Base-by-base conservation (phyloP, 129 eudicot species). In the Logfia minima region DNA sequence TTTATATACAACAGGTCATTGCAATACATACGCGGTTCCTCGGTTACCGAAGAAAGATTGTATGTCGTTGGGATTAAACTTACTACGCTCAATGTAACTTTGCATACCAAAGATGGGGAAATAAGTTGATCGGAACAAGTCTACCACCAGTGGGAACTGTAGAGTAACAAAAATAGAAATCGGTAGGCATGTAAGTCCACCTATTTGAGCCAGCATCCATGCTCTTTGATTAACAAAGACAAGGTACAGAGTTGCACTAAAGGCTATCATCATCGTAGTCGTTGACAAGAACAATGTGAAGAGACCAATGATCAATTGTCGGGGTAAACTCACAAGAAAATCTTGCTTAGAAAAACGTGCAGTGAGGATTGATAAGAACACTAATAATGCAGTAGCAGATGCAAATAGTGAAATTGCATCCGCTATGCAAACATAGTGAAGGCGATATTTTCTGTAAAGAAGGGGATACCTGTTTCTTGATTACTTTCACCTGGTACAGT, bases 401-500 rank as follows among this genome's bases (percentile, higher is more conserved):
- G 70, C 18, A 55, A 75, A 80, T 67, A 80, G 72, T 19, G 84
- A 73, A n/a, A 80, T 66, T 2, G 84, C 84, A 24, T 80, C 79
- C 16, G 75, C 24, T 56, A 80, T 39, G 53, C 84, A 80, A 80
- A 80, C 11, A 80, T 65, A 14, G 72, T 66, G 62, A 80, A 80
- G 24, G 79, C 73, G 0, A 31, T 14, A 11, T 51, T 13, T 1
- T 74, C 56, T 23, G 4, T 23, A 4, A 65, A 74, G 37, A 74
- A 26, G 16, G 84, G 84, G 6, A 19, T 55, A n/a, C 76, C 69
- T 9, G 69, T 74, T 3, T 23, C 58, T 59, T 74, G 70, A 60
- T 74, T 74, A 56, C 66, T 72, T 72, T 66, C 65, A 72, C 76
- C 76, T 18, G 76, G 76, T 55, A 72, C 68, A 11, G 71, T 66